phyloP scores from a whole-genome alignment of 1,284 basidiomycete species.

The Thelephora terrestris region DNA sequence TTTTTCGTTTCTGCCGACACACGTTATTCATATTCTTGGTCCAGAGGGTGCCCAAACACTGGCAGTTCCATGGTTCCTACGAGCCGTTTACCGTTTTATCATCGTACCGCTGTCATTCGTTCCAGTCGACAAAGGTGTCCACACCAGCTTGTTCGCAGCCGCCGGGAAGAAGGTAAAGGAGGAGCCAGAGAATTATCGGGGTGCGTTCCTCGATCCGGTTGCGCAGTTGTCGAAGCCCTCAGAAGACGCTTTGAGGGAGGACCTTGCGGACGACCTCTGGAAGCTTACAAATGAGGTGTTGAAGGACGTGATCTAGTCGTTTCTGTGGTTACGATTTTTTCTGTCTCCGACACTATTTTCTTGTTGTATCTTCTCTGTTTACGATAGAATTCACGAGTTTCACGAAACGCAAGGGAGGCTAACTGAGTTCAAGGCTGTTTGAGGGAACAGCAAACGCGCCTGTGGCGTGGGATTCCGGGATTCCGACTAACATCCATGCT shows the following conservation, averaged over 20 bases:
- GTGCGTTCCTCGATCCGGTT: conserved; percentile 33
- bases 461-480: too few relatives aligned
- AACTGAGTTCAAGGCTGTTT: too few relatives aligned
- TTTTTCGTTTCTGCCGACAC: conserved; percentile 15
- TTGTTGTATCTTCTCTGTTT: too few relatives aligned
- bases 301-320: not conserved
- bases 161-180: conserved; percentile 25
- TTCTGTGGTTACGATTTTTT: too few relatives aligned
- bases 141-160: conserved; percentile 37
- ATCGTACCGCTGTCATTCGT: too few relatives aligned
- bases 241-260: conserved; percentile 23
- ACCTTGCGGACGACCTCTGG: conserved; percentile 35
- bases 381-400: too few relatives aligned
- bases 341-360: too few relatives aligned
- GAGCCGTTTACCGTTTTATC: conserved; percentile 16
- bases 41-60: conserved; percentile 13
- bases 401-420: too few relatives aligned
- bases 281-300: conserved; percentile 28
- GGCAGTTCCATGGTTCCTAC: conserved; percentile 11
- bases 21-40: not conserved
- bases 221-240: conserved; percentile 21
- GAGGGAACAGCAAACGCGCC: too few relatives aligned
- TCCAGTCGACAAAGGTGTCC: conserved; percentile 23
- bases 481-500: too few relatives aligned
- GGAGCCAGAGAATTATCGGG: conserved; percentile 32